A percentile compares a stretch with the other conserved stretches of the same genome.
phyloP scores from a whole-genome alignment of 176 grass and related monocot species.

The Sorghum bicolor region Sorghum_bicolor_NCBIv3 NC_012878.2:47604501-47605000 shows the following conservation, averaged over 20 bases:
- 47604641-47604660: not conserved
- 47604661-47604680: too few species aligned
- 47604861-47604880: not conserved
- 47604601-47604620: constrained; percentile 6
- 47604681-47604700: not conserved
- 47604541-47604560: not conserved
- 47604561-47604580: too few species aligned
- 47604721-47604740: not conserved
- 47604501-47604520: not conserved
- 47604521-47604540: not conserved
- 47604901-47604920: not conserved
- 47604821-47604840: not conserved
- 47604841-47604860: not conserved
- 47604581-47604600: constrained; percentile 30
- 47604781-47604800: not conserved
- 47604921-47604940: constrained; percentile 6
- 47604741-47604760: not conserved
- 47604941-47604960: not conserved
- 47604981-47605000: not conserved
- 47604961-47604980: not conserved
- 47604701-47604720: not conserved
- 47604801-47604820: not conserved
- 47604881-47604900: not conserved
- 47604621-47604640: not conserved
- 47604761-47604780: not conserved